Percentiles rank a stretch among this genome's conserved stretches.
Conservation (phyloP, 2,329 filamentous ascomycete genomes). For the Ceratocystis eucalypticola region DNA sequence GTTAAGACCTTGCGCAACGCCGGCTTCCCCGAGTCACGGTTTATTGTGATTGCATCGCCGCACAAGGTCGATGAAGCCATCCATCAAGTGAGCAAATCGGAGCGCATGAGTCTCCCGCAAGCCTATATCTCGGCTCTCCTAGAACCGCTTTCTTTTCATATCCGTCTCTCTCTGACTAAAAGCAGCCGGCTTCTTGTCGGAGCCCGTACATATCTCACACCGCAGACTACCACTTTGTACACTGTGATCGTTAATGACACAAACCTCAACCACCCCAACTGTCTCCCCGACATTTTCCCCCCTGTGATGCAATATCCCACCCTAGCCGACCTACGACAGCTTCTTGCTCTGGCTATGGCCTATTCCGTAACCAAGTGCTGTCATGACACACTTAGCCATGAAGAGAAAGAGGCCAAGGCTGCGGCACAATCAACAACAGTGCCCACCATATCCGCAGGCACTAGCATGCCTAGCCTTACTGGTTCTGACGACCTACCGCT, state of each 20-base stretch:
- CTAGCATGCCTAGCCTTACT: background rate
- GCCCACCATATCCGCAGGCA: background rate
- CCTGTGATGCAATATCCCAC: conserved; percentile 35
- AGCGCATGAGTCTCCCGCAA: conserved; percentile 31
- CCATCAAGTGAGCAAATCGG: conserved; percentile 27
- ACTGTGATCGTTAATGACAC: conserved; percentile 24
- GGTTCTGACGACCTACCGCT: background rate
- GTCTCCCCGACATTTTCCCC: conserved; percentile 30
- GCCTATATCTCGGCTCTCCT: conserved; percentile 23
- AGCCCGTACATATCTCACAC: conserved; percentile 33
- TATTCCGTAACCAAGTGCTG: conserved; percentile 30
- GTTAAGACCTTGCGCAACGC: conserved; percentile 33
- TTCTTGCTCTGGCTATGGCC: conserved; percentile 32
- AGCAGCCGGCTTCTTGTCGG: conserved; percentile 32
- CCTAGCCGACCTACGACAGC: conserved; percentile 33
- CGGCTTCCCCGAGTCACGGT: conserved; percentile 32
- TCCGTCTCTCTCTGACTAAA: conserved; percentile 35
- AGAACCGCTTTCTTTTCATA: conserved; percentile 25
- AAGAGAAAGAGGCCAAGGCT: conserved; percentile 4
- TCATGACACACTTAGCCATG: conserved; percentile 22
- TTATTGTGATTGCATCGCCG: conserved; percentile 31
- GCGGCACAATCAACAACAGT: background rate
- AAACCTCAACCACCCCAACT: conserved; percentile 20
- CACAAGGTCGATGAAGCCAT: conserved; percentile 24
- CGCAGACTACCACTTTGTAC: conserved; percentile 34